phyloP scores from a whole-genome alignment of 2,329 filamentous ascomycete genomes.

The Gnomoniopsis sp. region DNA sequence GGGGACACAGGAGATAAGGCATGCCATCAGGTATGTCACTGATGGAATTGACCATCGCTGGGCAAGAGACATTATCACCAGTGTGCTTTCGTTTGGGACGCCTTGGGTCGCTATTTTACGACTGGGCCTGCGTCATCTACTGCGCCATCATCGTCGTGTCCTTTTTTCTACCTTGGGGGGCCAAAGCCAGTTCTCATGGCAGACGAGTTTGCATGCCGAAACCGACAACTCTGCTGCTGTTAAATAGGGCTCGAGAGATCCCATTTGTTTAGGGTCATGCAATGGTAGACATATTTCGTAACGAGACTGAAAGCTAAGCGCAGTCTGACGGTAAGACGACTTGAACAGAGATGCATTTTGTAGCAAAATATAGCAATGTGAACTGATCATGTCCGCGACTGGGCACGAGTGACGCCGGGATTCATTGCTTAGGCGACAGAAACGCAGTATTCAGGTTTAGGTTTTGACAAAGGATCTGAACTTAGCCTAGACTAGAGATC shows the following conservation, averaged over 20 bases:
- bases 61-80: constrained; percentile 49
- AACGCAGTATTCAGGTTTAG: neutral
- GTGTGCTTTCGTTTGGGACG: constrained; percentile 23
- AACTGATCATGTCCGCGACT: neutral
- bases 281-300: neutral
- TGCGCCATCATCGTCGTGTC: constrained; percentile 50
- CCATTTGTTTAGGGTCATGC: neutral
- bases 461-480: neutral
- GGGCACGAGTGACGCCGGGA: too few relatives aligned
- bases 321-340: neutral
- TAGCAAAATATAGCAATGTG: neutral
- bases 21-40: constrained; percentile 39
- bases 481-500: neutral
- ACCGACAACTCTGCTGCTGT: constrained; percentile 22
- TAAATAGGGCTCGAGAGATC: constrained; percentile 1
- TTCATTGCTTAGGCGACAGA: neutral
- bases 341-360: neutral
- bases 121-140: constrained; percentile 49
- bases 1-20: neutral
- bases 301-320: neutral
- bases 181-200: constrained; percentile 43
- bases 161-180: constrained; percentile 48
- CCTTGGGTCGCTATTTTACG: constrained; percentile 39
- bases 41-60: constrained; percentile 41
- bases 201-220: constrained; percentile 33